Percentiles rank a stretch among this genome's conserved stretches.
Conservation (phyloP, 805 yeast species). For the Yarrowia deformans region DNA sequence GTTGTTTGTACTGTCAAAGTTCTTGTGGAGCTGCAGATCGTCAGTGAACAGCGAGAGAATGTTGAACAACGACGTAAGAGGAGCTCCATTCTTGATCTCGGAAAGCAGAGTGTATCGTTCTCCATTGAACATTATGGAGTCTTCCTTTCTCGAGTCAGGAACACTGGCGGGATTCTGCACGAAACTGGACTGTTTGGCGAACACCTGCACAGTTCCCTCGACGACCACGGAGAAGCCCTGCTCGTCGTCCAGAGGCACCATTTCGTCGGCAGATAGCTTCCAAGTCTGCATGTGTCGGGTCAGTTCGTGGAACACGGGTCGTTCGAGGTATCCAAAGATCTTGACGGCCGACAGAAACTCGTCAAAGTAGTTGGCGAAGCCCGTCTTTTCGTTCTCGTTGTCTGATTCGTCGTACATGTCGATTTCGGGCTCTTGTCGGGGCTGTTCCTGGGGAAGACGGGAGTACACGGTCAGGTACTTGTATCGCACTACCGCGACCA, state of each 20-base stretch:
- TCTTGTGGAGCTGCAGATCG: conserved; percentile 48
- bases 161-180: conserved; percentile 41
- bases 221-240: conserved; percentile 91
- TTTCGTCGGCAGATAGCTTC: conserved; percentile 77
- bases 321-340: conserved; percentile 90
- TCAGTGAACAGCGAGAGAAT: conserved; percentile 77
- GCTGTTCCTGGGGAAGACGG: conserved; percentile 57
- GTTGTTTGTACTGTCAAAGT: conserved; percentile 35
- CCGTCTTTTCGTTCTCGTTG: conserved; percentile 53
- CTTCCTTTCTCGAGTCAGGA: conserved; percentile 42
- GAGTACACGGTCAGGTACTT: conserved; percentile 70
- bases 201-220: conserved; percentile 87
- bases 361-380: conserved; percentile 75
- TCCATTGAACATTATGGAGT: conserved; percentile 52
- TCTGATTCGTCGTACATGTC: conserved; percentile 56
- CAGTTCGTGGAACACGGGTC: conserved; percentile 88
- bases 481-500: conserved; percentile 64
- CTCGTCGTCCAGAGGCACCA: conserved; percentile 72
- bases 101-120: conserved; percentile 76
- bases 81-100: conserved; percentile 82
- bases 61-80: conserved; percentile 81
- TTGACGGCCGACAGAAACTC: conserved; percentile 90
- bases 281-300: conserved; percentile 92
- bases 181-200: conserved; percentile 53
- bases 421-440: conserved; percentile 55